Conservation (phyloP, 2,329 filamentous ascomycete genomes). For the Cercospora sesami region DNA sequence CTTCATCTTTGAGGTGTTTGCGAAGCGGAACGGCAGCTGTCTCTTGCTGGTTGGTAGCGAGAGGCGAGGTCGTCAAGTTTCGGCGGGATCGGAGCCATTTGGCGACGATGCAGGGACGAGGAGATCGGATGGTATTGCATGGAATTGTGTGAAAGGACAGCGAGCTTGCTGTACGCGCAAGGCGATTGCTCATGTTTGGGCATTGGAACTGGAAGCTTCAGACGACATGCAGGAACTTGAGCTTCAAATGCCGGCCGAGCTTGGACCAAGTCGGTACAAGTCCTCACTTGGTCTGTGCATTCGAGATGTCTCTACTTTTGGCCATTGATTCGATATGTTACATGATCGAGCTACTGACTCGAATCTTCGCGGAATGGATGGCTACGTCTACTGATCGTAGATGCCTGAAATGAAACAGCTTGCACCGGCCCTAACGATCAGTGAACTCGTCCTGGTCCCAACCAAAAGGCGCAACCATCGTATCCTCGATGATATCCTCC, state of each 20-base stretch:
- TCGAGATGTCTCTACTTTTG: neutral
- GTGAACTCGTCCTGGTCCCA: conserved; percentile 6
- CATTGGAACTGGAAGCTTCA: neutral
- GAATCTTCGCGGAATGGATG: too few species aligned
- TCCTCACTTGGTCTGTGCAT: conserved; percentile 5
- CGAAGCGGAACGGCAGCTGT: conserved; percentile 37
- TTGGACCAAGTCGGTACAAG: neutral
- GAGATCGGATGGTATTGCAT: conserved; percentile 12
- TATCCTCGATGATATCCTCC: conserved; percentile 22
- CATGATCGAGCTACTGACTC: neutral
- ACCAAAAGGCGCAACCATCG: conserved; percentile 11
- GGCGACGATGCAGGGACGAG: conserved; percentile 33
- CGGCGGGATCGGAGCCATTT: conserved; percentile 36
- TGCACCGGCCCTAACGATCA: neutral
- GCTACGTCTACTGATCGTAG: neutral
- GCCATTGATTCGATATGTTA: neutral
- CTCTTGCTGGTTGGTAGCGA: conserved; percentile 25
- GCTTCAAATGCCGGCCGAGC: neutral
- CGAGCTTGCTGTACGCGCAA: conserved; percentile 2
- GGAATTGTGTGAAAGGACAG: neutral
- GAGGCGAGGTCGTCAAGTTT: conserved; percentile 25
- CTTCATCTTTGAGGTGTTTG: conserved; percentile 46
- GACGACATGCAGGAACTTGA: neutral
- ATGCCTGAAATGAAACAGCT: neutral
- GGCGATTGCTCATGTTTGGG: conserved; percentile 12